Percentiles rank a stretch among this genome's conserved stretches.
phyloP scores from a whole-genome alignment of 305 asterid species.

The Fraxinus sp. region DNA sequence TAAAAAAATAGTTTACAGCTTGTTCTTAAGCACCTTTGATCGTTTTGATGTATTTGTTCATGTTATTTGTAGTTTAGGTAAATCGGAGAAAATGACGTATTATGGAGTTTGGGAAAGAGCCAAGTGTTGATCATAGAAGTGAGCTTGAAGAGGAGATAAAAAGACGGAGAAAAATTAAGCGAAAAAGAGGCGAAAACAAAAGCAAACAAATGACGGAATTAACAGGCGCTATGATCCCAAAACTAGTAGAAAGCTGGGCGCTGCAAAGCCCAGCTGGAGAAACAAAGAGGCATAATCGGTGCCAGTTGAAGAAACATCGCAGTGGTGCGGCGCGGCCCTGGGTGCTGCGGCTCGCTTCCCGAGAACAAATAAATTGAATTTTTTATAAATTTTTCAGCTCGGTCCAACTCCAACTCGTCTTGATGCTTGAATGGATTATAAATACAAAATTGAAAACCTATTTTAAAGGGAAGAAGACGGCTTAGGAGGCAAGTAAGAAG shows the following conservation, averaged over 20 bases:
- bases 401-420: background rate
- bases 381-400: too few species aligned
- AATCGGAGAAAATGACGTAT: background rate
- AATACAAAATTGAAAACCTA: too few species aligned
- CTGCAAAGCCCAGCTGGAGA: background rate
- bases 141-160: background rate
- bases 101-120: background rate
- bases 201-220: background rate
- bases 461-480: too few species aligned
- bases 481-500: too few species aligned
- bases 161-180: background rate
- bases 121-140: background rate
- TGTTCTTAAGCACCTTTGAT: background rate
- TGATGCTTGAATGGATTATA: background rate
- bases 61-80: background rate
- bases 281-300: background rate
- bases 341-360: background rate
- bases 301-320: background rate
- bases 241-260: background rate
- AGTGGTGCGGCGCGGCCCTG: too few species aligned
- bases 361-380: too few species aligned
- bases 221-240: background rate
- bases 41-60: background rate
- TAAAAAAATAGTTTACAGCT: too few species aligned
- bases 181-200: background rate